Evolutionary conservation across 352 stramenopile genomes (phyloP).

Genomic region (Chrysophaeum taylorii): DNA sequence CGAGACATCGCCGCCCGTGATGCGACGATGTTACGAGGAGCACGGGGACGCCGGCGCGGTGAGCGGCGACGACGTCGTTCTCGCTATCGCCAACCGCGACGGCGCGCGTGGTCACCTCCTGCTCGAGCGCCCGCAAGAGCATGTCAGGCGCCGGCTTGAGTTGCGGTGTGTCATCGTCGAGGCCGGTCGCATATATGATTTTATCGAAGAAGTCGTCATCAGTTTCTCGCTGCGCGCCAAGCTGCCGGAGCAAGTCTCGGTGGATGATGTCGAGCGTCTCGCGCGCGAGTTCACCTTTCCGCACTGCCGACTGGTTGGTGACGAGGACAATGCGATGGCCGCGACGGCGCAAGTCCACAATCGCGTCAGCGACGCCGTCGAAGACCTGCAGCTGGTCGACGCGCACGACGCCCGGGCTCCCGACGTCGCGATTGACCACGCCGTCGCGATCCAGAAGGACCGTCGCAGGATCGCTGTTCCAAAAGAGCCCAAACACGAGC

Average conservation of each 20-base stretch:
- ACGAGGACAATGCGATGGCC: background rate
- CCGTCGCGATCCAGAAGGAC: background rate
- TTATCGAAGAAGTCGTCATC: background rate
- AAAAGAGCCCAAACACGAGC: too few relatives aligned
- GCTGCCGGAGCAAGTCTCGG: background rate
- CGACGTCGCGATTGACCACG: conserved; percentile 4
- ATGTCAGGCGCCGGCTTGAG: background rate
- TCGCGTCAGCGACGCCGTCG: background rate
- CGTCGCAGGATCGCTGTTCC: too few relatives aligned
- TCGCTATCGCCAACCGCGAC: background rate
- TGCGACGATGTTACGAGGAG: conserved; percentile 8
- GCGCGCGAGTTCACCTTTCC: background rate
- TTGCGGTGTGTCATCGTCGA: background rate
- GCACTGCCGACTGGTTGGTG: background rate
- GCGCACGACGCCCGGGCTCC: background rate
- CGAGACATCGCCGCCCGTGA: background rate
- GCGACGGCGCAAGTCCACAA: background rate
- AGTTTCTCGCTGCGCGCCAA: background rate
- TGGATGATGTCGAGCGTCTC: background rate
- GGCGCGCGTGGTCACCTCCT: background rate
- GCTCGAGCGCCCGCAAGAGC: background rate
- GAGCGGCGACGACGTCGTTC: background rate
- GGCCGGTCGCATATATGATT: conserved; percentile 10
- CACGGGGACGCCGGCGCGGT: background rate
- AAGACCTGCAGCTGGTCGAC: background rate